Evolutionary conservation across 495 filamentous ascomycete genomes (phyloP), one percentile per base, ranked within the genome.

Genomic region (Tuber indicum): DNA sequence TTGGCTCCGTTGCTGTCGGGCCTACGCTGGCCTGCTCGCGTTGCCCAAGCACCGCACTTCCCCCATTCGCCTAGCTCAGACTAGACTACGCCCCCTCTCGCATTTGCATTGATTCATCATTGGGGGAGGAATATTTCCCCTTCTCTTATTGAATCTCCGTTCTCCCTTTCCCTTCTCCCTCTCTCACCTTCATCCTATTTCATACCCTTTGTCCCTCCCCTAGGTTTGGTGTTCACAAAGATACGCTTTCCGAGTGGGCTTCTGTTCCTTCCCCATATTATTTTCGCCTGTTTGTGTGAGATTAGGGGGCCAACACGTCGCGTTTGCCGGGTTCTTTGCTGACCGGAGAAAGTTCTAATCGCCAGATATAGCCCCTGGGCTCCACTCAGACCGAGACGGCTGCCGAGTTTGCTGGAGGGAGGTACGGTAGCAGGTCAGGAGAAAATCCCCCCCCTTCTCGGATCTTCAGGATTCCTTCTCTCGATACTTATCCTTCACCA

Each of bases 401-500:
- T 41, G 72, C 46, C 76, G 16, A 75, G 76, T 45, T 26, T 71
- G 66, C 58, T 41, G 74, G 46, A 23, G 70, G 42, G 70, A 10
- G 26, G 44, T 41, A 10, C 72, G n/a, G 44, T 41, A 71, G 70
- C 39, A 75, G 77, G 58, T 36, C 26, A 78, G 73, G 76, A 72
- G 76, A 74, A 75, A 72, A 62, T 52, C 52, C 70, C 44, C 44
- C 44, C 52, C 44, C 44, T 66, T 43, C 43, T 75, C 49, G 42
- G 66, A 77, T 70, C 45, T 70, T 49, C 49, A 71, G 47, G 46
- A 75, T 73, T 75, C 71, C 74, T 75, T 47, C 78, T 77, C 52
- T 74, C 69, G 52, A 44, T 46, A 49, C 71, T 80, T 80, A 52
- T 80, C 77, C 66, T 77, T 81, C 72, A 75, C 80, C 75, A 77